Conservation (phyloP, 768 basidiomycete genomes). For the Trametes elegans region DNA sequence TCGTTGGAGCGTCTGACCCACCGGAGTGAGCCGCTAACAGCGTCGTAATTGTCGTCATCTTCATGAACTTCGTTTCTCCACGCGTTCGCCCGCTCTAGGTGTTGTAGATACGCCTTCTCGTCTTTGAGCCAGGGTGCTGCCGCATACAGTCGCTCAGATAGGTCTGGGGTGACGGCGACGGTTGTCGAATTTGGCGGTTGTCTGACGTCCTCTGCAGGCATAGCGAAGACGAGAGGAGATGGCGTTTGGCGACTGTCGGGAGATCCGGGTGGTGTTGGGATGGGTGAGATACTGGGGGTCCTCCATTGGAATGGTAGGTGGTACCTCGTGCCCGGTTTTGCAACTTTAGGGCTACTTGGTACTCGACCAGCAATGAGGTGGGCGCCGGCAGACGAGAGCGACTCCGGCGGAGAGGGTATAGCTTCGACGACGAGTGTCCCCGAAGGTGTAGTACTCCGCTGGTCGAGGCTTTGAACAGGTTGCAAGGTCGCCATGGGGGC, state of each 20-base stretch:
- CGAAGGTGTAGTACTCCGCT: slow-evolving; percentile 12
- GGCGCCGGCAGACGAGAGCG: slow-evolving; percentile 8
- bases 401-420: slow-evolving; percentile 19
- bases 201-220: slow-evolving; percentile 15
- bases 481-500: slow-evolving; percentile 1
- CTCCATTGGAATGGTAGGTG: slow-evolving; percentile 23
- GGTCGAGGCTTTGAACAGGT: slow-evolving; percentile 4
- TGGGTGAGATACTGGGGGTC: slow-evolving; percentile 1
- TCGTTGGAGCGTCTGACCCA: slow-evolving; percentile 23
- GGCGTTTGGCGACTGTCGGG: slow-evolving; percentile 18
- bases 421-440: slow-evolving; percentile 14
- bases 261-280: slow-evolving; percentile 4
- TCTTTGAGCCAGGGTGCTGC: slow-evolving; percentile 17
- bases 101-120: slow-evolving; percentile 17
- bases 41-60: slow-evolving; percentile 18
- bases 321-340: slow-evolving; percentile 11
- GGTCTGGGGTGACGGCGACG: neutral
- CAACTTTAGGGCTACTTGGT: slow-evolving; percentile 11
- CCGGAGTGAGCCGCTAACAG: slow-evolving; percentile 19
- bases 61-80: slow-evolving; percentile 7
- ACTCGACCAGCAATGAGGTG: slow-evolving; percentile 14
- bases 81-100: slow-evolving; percentile 9
- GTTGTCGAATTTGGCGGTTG: neutral
- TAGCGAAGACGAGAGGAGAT: slow-evolving; percentile 27
- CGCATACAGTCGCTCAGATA: slow-evolving; percentile 6